These are phyloP conservation scores for Tulasnella sp. DNA, from an alignment of 768 basidiomycete genomes.

Conservation along the genomic window DNA sequence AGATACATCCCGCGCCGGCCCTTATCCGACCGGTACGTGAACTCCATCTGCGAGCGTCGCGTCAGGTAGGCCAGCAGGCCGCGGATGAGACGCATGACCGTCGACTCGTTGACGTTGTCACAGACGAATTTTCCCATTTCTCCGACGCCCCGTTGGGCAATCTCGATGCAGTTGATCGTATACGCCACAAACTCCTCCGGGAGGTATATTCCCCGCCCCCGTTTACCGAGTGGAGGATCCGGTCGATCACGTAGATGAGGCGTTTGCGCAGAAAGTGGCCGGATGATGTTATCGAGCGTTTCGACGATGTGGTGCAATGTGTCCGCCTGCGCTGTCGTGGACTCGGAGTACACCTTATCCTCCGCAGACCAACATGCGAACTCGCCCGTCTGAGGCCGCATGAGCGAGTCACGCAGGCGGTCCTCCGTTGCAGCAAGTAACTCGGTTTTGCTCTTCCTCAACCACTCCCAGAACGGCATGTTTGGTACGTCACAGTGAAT, in stretches of 20 bases:
- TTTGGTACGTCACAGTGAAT: neutral
- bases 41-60: constrained; percentile 52
- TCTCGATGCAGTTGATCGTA: constrained; percentile 71
- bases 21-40: constrained; percentile 58
- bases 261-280: constrained; percentile 73
- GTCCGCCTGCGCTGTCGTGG: constrained; percentile 1
- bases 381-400: constrained; percentile 74
- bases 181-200: constrained; percentile 87
- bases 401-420: constrained; percentile 52
- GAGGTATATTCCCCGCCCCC: constrained; percentile 77
- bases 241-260: constrained; percentile 66
- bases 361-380: constrained; percentile 84
- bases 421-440: constrained; percentile 78
- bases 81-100: constrained; percentile 63
- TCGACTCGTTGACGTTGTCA: constrained; percentile 59
- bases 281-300: constrained; percentile 65
- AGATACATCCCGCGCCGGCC: constrained; percentile 67
- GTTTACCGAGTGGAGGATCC: constrained; percentile 57
- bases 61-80: constrained; percentile 60
- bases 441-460: constrained; percentile 76
- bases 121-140: constrained; percentile 40
- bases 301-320: constrained; percentile 74
- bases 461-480: constrained; percentile 74
- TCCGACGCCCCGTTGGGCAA: constrained; percentile 58
- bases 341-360: constrained; percentile 51